Conservation (phyloP, 768 basidiomycete genomes). For the Boletellus emodensis region DNA sequence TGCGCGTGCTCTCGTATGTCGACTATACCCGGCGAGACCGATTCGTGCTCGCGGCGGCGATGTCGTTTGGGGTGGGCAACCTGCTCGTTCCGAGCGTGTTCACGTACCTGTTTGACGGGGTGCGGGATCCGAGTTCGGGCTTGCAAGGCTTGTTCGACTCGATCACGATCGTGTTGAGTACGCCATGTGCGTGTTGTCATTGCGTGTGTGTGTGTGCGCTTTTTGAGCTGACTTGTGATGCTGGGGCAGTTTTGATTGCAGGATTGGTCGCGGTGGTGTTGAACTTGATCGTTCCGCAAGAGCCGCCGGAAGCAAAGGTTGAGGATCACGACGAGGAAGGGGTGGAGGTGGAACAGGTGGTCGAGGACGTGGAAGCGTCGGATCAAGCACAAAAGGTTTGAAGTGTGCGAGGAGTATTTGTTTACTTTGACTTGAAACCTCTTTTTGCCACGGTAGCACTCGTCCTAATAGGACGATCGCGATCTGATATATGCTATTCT, state of each 20-base stretch:
- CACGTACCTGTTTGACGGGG: constrained; percentile 64
- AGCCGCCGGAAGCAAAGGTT: constrained; percentile 1
- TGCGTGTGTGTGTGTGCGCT: no score
- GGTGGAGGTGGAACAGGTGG: constrained; percentile 15
- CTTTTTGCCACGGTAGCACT: no score
- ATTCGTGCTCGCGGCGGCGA: constrained; percentile 65
- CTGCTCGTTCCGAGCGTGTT: constrained; percentile 63
- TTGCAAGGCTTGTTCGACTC: constrained; percentile 69
- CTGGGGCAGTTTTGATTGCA: constrained; percentile 45
- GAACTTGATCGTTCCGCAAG: constrained; percentile 52
- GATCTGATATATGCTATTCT: no score
- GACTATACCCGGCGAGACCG: constrained; percentile 61
- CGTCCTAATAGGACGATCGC: no score
- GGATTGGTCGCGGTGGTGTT: constrained; percentile 57
- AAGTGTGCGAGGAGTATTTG: background rate
- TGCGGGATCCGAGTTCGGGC: constrained; percentile 48
- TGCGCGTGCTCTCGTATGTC: constrained; percentile 62
- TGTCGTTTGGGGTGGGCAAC: constrained; percentile 69
- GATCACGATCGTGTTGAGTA: constrained; percentile 75
- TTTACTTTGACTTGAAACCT: no score
- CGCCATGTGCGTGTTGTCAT: constrained; percentile 77
- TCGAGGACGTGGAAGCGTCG: constrained; percentile 23
- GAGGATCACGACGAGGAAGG: background rate
- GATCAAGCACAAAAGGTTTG: background rate
- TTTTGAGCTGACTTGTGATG: no score